These are phyloP conservation scores for Spatholobus suberectus DNA, from an alignment of 306 rosid genomes.

Conservation along the genomic window DNA sequence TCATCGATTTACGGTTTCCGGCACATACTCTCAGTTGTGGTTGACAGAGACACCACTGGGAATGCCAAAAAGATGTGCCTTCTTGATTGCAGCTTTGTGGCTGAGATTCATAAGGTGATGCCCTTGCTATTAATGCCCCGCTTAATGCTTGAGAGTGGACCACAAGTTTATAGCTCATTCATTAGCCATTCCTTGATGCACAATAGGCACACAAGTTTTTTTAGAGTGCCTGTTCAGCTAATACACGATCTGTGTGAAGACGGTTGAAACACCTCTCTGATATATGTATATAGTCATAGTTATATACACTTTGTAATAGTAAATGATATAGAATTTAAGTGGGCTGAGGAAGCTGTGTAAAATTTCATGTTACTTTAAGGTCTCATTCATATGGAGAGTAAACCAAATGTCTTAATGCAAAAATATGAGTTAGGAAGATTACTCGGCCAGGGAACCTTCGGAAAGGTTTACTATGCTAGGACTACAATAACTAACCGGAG, in stretches of 20 bases:
- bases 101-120: constrained; percentile 49
- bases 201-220: constrained; percentile 47
- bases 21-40: constrained; percentile 23
- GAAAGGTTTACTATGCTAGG: constrained; percentile 85
- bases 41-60: constrained; percentile 50
- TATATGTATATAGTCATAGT: constrained; percentile 39
- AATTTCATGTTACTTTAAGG: constrained; percentile 36
- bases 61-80: constrained; percentile 75
- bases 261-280: constrained; percentile 58
- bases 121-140: constrained; percentile 35
- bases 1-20: constrained; percentile 9
- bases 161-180: constrained; percentile 35
- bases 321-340: constrained; percentile 34
- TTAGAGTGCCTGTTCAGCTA: constrained; percentile 50
- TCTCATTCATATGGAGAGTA: constrained; percentile 66
- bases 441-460: constrained; percentile 88
- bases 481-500: constrained; percentile 66
- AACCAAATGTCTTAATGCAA: constrained; percentile 58
- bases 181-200: constrained; percentile 46
- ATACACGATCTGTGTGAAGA: constrained; percentile 57
- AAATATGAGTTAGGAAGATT: constrained; percentile 80
- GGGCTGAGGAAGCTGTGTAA: constrained; percentile 29
- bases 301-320: constrained; percentile 3
- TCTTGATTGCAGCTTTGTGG: constrained; percentile 38
- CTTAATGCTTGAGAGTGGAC: constrained; percentile 44